phyloP scores from a whole-genome alignment of 73 alveolate genomes.

The Tetrahymena borealis region DNA sequence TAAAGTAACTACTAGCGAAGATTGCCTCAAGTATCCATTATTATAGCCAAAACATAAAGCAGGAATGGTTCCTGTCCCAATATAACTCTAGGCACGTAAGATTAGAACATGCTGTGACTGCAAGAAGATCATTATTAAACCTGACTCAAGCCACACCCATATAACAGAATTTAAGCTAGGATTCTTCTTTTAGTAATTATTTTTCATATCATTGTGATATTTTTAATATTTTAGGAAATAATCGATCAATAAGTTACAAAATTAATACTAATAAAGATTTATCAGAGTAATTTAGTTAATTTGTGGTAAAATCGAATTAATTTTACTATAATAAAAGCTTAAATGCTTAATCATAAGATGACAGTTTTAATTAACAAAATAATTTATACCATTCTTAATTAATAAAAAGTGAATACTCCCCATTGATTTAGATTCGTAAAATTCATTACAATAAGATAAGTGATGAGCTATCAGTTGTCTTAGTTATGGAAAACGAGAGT shows the following conservation, averaged over 20 bases:
- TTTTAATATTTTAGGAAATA: too few species aligned
- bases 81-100: background rate
- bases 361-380: background rate
- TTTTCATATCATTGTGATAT: too few species aligned
- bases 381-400: background rate
- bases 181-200: background rate
- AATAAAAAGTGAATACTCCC: background rate
- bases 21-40: background rate
- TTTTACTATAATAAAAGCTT: too few species aligned
- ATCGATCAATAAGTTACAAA: too few species aligned
- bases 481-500: background rate
- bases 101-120: background rate
- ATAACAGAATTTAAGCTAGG: background rate
- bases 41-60: background rate
- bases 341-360: too few species aligned
- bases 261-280: too few species aligned
- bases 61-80: background rate
- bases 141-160: background rate
- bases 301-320: too few species aligned
- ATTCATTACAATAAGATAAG: background rate
- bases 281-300: too few species aligned
- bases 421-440: background rate
- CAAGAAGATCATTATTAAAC: background rate
- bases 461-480: background rate
- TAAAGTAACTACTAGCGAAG: background rate